These are phyloP conservation scores for Pisolithus microcarpus DNA, from an alignment of 768 basidiomycete genomes.

Conservation along the genomic window DNA sequence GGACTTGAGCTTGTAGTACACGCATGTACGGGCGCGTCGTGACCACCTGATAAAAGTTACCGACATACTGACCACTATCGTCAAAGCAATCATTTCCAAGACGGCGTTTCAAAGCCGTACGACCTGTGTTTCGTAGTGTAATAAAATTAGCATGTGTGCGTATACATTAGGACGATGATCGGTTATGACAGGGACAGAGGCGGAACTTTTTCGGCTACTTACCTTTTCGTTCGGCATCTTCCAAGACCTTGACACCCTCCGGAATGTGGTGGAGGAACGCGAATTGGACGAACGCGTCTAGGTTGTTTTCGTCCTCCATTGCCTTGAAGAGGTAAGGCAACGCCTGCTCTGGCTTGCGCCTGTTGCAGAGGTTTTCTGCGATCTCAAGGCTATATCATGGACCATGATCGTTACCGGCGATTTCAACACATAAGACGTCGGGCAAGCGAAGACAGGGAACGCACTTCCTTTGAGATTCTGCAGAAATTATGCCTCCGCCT, in stretches of 20 bases:
- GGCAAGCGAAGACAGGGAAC: neutral
- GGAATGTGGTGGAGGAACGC: constrained; percentile 29
- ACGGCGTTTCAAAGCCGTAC: constrained; percentile 17
- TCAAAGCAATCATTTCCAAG: constrained; percentile 33
- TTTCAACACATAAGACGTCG: too few species aligned
- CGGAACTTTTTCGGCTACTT: constrained; percentile 5
- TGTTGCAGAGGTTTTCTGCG: constrained; percentile 30
- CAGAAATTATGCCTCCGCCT: constrained; percentile 25
- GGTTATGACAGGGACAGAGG: too few species aligned
- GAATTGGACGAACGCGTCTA: constrained; percentile 33
- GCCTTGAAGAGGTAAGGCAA: constrained; percentile 35
- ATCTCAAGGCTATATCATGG: constrained; percentile 27
- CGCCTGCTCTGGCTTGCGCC: constrained; percentile 27
- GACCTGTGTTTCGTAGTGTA: constrained; percentile 15
- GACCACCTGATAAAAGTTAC: constrained; percentile 31
- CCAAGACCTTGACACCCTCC: constrained; percentile 20
- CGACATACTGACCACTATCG: constrained; percentile 29
- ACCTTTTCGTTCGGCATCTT: constrained; percentile 22
- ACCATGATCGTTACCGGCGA: neutral
- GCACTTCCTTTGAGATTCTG: constrained; percentile 24
- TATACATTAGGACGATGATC: neutral
- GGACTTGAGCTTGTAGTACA: constrained; percentile 32
- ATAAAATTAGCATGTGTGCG: too few species aligned
- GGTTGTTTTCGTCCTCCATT: constrained; percentile 33
- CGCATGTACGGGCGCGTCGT: constrained; percentile 43